Base-by-base conservation (phyloP, 768 basidiomycete species). In the Clitopilus hobsonii region DNA sequence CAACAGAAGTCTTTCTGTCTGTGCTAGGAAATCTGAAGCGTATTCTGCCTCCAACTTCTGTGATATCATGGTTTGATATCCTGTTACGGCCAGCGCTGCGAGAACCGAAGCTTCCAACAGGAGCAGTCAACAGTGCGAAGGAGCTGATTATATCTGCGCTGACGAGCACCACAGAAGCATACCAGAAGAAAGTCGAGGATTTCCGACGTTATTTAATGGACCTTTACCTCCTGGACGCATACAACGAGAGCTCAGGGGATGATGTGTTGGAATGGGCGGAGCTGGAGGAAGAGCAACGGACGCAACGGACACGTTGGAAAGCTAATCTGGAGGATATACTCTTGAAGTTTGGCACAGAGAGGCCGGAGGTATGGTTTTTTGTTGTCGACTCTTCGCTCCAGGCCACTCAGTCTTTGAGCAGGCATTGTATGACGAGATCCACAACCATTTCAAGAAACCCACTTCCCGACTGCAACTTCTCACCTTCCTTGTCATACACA, bases 61-160 rank as follows among this genome's bases (percentile, higher is more conserved):
- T 91, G 53, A 86, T 91, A 54, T 85, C 85, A 24, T 93, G 91
- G 91, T 93, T 90, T 67, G 89, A 93, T 65, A 77, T 88, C 28
- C 76, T 89, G 24, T 74, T 93, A 2, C 84, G 91, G 28, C 86
- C 88, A 23, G 87, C 89, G 25, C 74, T 93, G 53, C 84, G 88
- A 49, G 85, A 91, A 65, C 85, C 89, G 30, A 83, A 77, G 59
- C 71, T 93, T 18, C 74, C 88, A 2, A 80, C 77, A 0, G 60
- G 71, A 22, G 77, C 85, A 5, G 75, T 84, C 18, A 76, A 78
- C 50, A 74, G 87, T 63, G 91, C 89, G 25, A 89, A 87, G 67
- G 85, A 88, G 30, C 77, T 93, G 22, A 78, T 91, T 59, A 69
- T 88, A 23, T 75, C 76, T 30, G 86, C 87, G 8, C 70, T 90